A percentile compares a stretch with the other conserved stretches of the same genome.
Conservation (phyloP, 2,329 filamentous ascomycete species). For the Trichoderma cornu-damae region DNA sequence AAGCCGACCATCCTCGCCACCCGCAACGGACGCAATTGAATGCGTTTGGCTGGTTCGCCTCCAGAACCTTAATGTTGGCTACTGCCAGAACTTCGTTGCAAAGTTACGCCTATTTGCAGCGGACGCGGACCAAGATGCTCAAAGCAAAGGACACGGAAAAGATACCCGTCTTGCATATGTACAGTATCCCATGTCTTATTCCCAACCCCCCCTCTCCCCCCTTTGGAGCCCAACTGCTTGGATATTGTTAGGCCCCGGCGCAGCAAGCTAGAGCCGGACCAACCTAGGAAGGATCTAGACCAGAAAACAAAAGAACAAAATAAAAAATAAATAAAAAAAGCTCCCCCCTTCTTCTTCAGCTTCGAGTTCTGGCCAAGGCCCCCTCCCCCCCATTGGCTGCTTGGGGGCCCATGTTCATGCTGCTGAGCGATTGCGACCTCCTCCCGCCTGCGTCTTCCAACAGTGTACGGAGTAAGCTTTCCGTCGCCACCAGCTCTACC, state of each 20-base stretch:
- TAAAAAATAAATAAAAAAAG: not conserved
- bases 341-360: slow-evolving; percentile 12
- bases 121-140: not conserved
- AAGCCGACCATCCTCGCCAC: slow-evolving; percentile 3
- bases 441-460: not conserved
- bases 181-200: not conserved
- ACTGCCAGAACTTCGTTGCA: not conserved
- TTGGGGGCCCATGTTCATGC: slow-evolving; percentile 7
- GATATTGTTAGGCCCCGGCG: slow-evolving; percentile 15
- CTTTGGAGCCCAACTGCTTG: slow-evolving; percentile 13
- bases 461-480: slow-evolving; percentile 2
- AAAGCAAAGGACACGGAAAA: too few relatives aligned
- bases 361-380: not conserved
- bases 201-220: not conserved
- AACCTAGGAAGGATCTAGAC: slow-evolving; percentile 10
- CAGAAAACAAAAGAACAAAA: not conserved
- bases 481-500: not conserved
- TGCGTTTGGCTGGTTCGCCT: slow-evolving; percentile 4
- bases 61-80: slow-evolving; percentile 14
- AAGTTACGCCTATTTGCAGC: not conserved
- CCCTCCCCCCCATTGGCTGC: not conserved
- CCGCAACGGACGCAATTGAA: slow-evolving; percentile 10
- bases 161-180: not conserved
- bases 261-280: slow-evolving; percentile 9
- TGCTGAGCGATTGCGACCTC: slow-evolving; percentile 4